phyloP scores from a whole-genome alignment of 2,329 filamentous ascomycete species.

The Calonectria pauciramosa region DNA sequence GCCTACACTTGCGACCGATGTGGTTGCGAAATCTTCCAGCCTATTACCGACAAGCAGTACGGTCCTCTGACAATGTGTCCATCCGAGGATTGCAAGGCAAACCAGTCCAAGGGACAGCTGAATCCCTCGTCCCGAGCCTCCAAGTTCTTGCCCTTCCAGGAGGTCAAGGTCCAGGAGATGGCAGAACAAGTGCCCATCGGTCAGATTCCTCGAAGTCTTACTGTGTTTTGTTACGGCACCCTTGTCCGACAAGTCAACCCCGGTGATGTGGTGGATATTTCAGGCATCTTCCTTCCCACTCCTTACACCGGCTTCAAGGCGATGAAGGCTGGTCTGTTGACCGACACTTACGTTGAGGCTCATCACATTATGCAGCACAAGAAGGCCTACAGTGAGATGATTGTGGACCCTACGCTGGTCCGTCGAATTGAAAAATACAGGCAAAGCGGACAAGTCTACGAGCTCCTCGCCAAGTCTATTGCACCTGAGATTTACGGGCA shows the following conservation, averaged over 20 bases:
- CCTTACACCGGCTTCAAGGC: conserved; percentile 99
- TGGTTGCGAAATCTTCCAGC: conserved; percentile 97
- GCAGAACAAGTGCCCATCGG: conserved; percentile 99
- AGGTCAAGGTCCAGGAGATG: conserved; percentile 98
- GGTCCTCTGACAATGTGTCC: conserved; percentile 89
- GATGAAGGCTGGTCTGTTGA: conserved; percentile 94
- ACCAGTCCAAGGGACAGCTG: conserved; percentile 93
- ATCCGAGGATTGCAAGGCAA: conserved; percentile 89
- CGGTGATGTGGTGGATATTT: conserved; percentile 93
- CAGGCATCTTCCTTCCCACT: conserved; percentile 95
- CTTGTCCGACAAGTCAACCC: conserved; percentile 90
- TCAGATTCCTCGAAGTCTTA: conserved; percentile 93
- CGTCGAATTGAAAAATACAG: conserved; percentile 88
- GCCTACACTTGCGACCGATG: conserved; percentile 98
- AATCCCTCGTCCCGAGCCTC: conserved; percentile 96
- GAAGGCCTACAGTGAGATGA: conserved; percentile 95
- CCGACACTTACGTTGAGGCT: conserved; percentile 96
- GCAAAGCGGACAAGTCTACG: conserved; percentile 91
- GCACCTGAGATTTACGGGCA: conserved; percentile 98
- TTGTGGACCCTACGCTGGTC: conserved; percentile 83
- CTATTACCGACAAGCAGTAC: conserved; percentile 91
- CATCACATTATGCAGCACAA: conserved; percentile 97
- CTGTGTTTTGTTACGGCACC: conserved; percentile 89
- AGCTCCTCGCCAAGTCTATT: conserved; percentile 95
- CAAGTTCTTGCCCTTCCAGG: conserved; percentile 97